Base-by-base conservation (phyloP, 1,284 basidiomycete genomes). In the Rhodotorula sp. region DNA sequence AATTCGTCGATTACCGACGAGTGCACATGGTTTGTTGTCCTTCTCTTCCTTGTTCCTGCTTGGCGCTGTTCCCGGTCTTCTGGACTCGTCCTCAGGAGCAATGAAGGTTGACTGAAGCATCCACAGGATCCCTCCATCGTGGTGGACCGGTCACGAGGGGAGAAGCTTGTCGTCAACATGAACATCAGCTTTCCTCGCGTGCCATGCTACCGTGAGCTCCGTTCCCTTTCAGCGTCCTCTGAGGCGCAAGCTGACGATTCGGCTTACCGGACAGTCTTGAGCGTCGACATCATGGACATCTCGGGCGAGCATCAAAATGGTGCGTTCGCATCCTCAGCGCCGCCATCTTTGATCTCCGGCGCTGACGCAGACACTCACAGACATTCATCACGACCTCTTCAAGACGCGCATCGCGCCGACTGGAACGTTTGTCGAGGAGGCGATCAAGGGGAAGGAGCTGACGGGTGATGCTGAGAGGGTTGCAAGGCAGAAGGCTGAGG, bases 201-300 rank as follows among this genome's bases (percentile, higher is more conserved):
- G 39, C 96, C 96, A 46, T 99, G 96, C 82, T 99, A 96, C 82
- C 83, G 93, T 95, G 80, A 83, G 92, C 86, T 30, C 15, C n/a
- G 11, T n/a, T 2, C 22, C 15, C 49, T 49, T 34, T n/a, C 36
- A 54, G 3, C n/a, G 7, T 30, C n/a, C 39, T 46, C 27, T 0
- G 15, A 5, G 44, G 3, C 44, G 4, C 52, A 10, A 13, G 17
- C 27, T 48, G 13, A 59, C 29, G 7, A 2, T 30, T 5, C 56
- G 15, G 15, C 8, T 10, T 22, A 1, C 10, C n/a, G n/a, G 13
- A 17, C 77, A 96, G 93, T 97, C 57, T 85, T 97, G 60, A 94
- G 91, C 79, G 82, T 99, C 64, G 96, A 99, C 80, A 88, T 99
- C 63, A 96, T 97, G 91, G 96, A 99, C 79, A 96, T 99, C 72